Percentiles rank a stretch among this genome's conserved stretches.
phyloP scores from a whole-genome alignment of 306 rosid genomes.

The Begonia peltatifolia region DNA sequence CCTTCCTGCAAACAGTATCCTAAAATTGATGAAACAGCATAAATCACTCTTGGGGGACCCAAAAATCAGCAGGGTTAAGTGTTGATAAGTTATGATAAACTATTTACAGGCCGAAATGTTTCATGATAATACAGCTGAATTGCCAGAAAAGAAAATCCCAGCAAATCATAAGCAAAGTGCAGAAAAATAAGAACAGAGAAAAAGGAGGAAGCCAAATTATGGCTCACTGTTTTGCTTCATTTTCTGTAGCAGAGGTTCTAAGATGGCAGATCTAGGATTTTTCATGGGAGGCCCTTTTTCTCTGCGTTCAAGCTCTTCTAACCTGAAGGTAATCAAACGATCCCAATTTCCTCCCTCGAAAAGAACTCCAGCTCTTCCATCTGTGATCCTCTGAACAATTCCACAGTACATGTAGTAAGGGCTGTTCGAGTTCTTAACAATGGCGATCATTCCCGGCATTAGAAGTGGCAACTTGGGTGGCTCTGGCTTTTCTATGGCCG shows the following conservation, averaged over 20 bases:
- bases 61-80: too few species aligned
- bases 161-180: not conserved
- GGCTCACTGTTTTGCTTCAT: slow-evolving; percentile 1
- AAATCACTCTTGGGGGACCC: too few species aligned
- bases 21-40: too few species aligned
- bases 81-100: too few species aligned
- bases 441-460: slow-evolving; percentile 43
- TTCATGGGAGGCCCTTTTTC: slow-evolving; percentile 93
- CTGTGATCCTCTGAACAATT: slow-evolving; percentile 59
- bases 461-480: slow-evolving; percentile 54
- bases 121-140: not conserved
- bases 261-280: slow-evolving; percentile 58
- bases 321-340: slow-evolving; percentile 52
- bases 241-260: slow-evolving; percentile 53
- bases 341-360: slow-evolving; percentile 78
- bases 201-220: not conserved
- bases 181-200: slow-evolving; percentile 1
- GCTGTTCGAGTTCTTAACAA: slow-evolving; percentile 41
- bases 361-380: slow-evolving; percentile 60
- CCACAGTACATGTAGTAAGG: slow-evolving; percentile 77
- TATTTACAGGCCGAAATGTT: not conserved
- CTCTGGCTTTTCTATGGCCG: slow-evolving; percentile 32
- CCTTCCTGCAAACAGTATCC: too few species aligned
- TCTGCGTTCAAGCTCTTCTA: slow-evolving; percentile 76
- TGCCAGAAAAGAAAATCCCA: not conserved